Base-by-base conservation (phyloP, 495 filamentous ascomycete genomes). In the Amphirosellinia nigrospora region DNA sequence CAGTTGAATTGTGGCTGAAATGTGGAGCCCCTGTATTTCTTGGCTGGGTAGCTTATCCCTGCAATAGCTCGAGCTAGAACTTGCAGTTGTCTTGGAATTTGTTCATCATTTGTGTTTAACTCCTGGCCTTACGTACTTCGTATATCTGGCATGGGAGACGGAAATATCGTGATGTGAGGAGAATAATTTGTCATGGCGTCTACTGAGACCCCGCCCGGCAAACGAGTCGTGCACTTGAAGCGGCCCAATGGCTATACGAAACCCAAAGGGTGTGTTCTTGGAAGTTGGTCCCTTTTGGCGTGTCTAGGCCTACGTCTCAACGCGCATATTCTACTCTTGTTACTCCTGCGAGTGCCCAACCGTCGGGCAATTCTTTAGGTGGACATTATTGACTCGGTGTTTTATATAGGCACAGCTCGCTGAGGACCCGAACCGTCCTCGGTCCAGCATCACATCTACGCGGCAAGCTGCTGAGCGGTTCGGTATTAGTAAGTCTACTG, bases 391-490 rank as follows among this genome's bases (percentile, higher is more conserved):
- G n/a, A n/a, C n/a, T n/a, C n/a, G n/a, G n/a, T n/a, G n/a, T n/a
- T n/a, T n/a, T n/a, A n/a, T n/a, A n/a, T n/a, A 61, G 38, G 38
- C 55, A 19, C 28, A 60, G 43, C 66, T 68, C 30, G 43, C 45
- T 9, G 38, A 68, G n/a, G 66, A 68, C 43, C 66, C 66, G 41
- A 68, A 60, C 41, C 66, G 66, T 23, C 56, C 53, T 19, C 65
- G 65, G 23, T 8, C 53, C 30, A 68, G 26, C 56, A 68, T 61
- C 28, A 38, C 56, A 19, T 68, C 56, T 15, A 50, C 55, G 10
- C 26, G 56, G 30, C 4, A 11, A 23, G 56, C 66, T 15, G 55
- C 66, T 26, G 26, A 46, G 28, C 61, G 23, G n/a, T 68, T 68
- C n/a, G 32, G 55, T 19, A 41, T 61, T 16, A 38, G 39, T 34